Evolutionary conservation across 768 basidiomycete species (phyloP).

Genomic region (Holtermanniella nyarrowii): DNA sequence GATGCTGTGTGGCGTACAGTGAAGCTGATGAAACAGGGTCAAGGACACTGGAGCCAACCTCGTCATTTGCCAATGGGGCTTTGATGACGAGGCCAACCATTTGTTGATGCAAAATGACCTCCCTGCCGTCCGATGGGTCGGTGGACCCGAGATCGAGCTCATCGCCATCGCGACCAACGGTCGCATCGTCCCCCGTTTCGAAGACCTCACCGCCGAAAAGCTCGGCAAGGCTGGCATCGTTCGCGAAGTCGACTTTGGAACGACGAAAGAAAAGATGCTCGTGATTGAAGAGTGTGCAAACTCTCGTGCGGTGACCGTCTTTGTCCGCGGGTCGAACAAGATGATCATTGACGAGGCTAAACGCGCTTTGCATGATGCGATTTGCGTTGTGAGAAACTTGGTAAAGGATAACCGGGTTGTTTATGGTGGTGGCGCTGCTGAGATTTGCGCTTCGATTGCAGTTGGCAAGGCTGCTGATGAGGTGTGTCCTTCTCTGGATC

Average conservation of each 20-base stretch:
- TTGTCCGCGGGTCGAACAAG: conserved; percentile 95
- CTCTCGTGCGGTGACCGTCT: conserved; percentile 88
- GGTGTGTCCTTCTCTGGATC: conserved; percentile 43
- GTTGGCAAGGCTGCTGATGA: conserved; percentile 91
- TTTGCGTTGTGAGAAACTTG: conserved; percentile 92
- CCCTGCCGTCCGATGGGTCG: conserved; percentile 97
- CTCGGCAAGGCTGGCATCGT: conserved; percentile 89
- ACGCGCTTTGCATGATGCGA: conserved; percentile 91
- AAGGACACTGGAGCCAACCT: conserved; percentile 95
- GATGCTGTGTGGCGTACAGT: background rate
- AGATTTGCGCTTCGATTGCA: conserved; percentile 88
- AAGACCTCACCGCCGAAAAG: conserved; percentile 83
- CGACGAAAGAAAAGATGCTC: conserved; percentile 98
- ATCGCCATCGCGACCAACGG: conserved; percentile 98
- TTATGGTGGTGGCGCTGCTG: conserved; percentile 95
- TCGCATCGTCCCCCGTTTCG: conserved; percentile 94
- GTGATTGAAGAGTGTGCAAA: conserved; percentile 99
- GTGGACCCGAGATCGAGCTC: conserved; percentile 98
- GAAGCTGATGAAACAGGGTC: conserved; percentile 46
- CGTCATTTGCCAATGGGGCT: conserved; percentile 99
- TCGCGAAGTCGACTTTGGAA: conserved; percentile 89
- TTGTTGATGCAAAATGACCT: conserved; percentile 94
- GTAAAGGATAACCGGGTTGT: conserved; percentile 93
- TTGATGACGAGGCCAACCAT: conserved; percentile 99
- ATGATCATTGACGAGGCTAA: conserved; percentile 99